Base-by-base conservation (phyloP, 306 rosid species). In the Quercus variabilis region DNA sequence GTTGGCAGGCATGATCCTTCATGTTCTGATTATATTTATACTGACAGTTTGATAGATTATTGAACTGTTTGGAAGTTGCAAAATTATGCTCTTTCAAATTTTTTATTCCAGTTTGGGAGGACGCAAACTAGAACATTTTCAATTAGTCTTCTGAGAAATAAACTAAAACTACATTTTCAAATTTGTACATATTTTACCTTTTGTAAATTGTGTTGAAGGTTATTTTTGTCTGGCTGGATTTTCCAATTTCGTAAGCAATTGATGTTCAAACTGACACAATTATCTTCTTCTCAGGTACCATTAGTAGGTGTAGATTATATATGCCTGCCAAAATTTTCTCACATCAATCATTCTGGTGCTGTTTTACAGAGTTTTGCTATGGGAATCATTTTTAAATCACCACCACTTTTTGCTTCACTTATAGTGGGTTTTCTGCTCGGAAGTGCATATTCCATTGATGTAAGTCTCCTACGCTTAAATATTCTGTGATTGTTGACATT, bases 381-480 rank as follows among this genome's bases (percentile, higher is more conserved):
- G 82, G 82, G 77, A 60, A 55, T 79, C 25, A 28, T 71, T 62
- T 79, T 71, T 10, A 79, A 79, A 35, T 79, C 82, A 4, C 73
- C 65, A 23, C 77, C 82, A 17, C 35, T 79, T 15, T 71, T 60
- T 33, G 60, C 72, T 49, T 76, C 82, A 8, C 82, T 79, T 30
- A n/a, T 63, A 25, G 65, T 71, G 38, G 60, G 72, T 38, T 72
- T 79, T 60, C 76, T 79, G 11, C 64, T 71, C 31, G 82, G 82
- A 20, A 79, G 73, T 60, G 77, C 72, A 43, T 79, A 79, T 71
- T 79, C 82, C 55, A 72, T 78, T 30, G 77, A 78, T 54, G 77
- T 71, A 19, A 71, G 77, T 58, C 71, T 46, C 71, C 20, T 43
- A 8, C 11, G 71, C 59, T 25, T 17, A 13, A 9, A 6, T 74